Base-by-base conservation (phyloP, 345 rosid species). In the Eucalyptus victrix region DNA sequence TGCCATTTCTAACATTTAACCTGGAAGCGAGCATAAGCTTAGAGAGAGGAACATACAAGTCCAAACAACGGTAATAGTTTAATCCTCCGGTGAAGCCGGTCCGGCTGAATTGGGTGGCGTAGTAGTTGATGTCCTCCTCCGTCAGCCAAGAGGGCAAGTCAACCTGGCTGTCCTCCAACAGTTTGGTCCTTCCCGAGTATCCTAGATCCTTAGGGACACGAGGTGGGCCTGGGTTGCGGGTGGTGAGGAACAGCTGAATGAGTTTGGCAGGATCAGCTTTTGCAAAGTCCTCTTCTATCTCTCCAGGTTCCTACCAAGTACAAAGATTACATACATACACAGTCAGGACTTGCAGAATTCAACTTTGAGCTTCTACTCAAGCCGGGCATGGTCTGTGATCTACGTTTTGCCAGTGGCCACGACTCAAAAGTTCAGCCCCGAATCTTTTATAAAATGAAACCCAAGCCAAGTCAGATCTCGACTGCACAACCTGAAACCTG, bases 401-500 rank as follows among this genome's bases (percentile, higher is more conserved):
- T 34, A 18, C 80, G 44, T 69, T 69, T 69, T 34, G 80, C 80
- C 37, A 34, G 24, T 3, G 80, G 42, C 44, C 44, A 18, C 12
- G 44, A 18, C 42, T 69, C 44, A 18, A 69, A 69, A 56, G 62
- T 56, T 56, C 62, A 40, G 47, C 7, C 6, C 85, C 85, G 16
- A 37, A 40, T 40, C 85, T 76, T 76, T 76, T 11, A 23, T 23
- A 76, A 40, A 26, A 40, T 76, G 47, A 6, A 76, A 24, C 16
- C 8, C 9, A 21, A 76, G 28, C 3, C 83, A 37, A 76, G 45
- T 76, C 28, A 76, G 47, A 6, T 37, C 26, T 76, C 47, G 21
- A 89, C 90, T 30, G 90, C 87, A 89, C 87, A 19, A 95, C 96
- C 98, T 96, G 98, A 92, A 95, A 96, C 94, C 95, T 93, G 96